Base-by-base conservation (phyloP, 202 grass and related monocot species). In the Musa balbisiana region DNA sequence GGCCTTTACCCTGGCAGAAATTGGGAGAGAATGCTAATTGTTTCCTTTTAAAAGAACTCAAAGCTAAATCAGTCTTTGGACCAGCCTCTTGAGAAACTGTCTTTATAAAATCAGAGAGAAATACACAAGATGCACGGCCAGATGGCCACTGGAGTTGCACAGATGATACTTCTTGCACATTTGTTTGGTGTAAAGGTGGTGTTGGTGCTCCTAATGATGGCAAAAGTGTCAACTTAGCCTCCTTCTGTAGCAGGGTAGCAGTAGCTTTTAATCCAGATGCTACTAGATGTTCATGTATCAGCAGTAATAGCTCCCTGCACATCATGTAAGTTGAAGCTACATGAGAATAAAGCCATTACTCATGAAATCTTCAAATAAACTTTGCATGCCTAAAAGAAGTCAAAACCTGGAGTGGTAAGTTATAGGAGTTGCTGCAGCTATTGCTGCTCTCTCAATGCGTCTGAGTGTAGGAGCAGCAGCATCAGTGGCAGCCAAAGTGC, bases 281-380 rank as follows among this genome's bases (percentile, higher is more conserved):
- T 78, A 90, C 69, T 21, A 98, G 88, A 87, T 98, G 95, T 73
- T 94, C 95, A 83, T 98, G 95, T 72, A 98, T 98, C 69, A 98
- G 79, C 63, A 92, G 89, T 79, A 98, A 86, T 79, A 98, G 78
- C 80, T 98, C 95, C 86, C 91, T 97, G 80, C 56, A 87, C 27
- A 79, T 67, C 33, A 78, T 76, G 21, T 49, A 79, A 10, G 55
- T 13, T 11, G 43, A 60, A 11, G 51, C 14, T 20, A 21, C 21
- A 70, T 70, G 2, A 51, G 49, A 3, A 51, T 43, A 70, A 20
- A n/a, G 33, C 10, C 19, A 15, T 51, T 51, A 70, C 19, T 10
- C 3, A 20, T 19, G 24, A 19, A 10, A 21, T 9, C 33, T 70
- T 51, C 67, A 51, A 20, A 43, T 33, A n/a, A 51, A 21, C 19